Percentiles rank a stretch among this genome's conserved stretches.
phyloP scores from a whole-genome alignment of 1,284 basidiomycete species.

The Anthracocystis walkeri region DNA sequence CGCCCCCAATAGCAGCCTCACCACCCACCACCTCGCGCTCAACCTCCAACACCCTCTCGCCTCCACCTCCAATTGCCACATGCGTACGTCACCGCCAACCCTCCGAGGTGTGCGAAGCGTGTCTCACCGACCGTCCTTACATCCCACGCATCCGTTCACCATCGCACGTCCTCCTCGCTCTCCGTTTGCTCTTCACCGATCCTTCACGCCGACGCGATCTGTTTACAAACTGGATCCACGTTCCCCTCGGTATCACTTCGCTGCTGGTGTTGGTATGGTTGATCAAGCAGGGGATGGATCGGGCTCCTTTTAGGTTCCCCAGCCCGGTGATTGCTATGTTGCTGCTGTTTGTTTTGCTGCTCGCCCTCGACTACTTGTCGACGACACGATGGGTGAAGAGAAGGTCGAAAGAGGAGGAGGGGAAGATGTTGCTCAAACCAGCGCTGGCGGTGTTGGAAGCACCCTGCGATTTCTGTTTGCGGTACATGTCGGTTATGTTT shows the following conservation, averaged over 20 bases:
- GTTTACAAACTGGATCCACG: constrained; percentile 60
- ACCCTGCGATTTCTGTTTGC: constrained; percentile 60
- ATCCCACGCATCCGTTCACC: constrained; percentile 19
- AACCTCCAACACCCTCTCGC: neutral
- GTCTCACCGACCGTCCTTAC: constrained; percentile 15
- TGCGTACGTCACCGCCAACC: neutral
- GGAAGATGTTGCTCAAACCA: constrained; percentile 19
- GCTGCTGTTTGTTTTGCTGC: constrained; percentile 44
- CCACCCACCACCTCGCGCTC: neutral
- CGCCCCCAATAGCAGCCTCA: constrained; percentile 1
- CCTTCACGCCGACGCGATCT: constrained; percentile 26
- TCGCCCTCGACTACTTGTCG: constrained; percentile 51
- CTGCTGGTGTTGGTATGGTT: constrained; percentile 46
- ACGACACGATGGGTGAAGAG: constrained; percentile 1
- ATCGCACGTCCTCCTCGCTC: constrained; percentile 29
- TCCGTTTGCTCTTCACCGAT: constrained; percentile 30
- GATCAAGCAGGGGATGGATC: constrained; percentile 55
- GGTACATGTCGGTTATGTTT: constrained; percentile 65
- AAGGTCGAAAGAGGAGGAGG: neutral
- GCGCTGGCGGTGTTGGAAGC: constrained; percentile 46
- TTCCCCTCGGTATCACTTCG: constrained; percentile 53
- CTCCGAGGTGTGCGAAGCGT: constrained; percentile 17
- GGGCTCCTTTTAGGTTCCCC: constrained; percentile 58
- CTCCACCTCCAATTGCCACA: neutral
- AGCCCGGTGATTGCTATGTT: constrained; percentile 56